A percentile compares a stretch with the other conserved stretches of the same genome.
phyloP scores from a whole-genome alignment of 768 basidiomycete genomes.

The Suillus alpinus region DNA sequence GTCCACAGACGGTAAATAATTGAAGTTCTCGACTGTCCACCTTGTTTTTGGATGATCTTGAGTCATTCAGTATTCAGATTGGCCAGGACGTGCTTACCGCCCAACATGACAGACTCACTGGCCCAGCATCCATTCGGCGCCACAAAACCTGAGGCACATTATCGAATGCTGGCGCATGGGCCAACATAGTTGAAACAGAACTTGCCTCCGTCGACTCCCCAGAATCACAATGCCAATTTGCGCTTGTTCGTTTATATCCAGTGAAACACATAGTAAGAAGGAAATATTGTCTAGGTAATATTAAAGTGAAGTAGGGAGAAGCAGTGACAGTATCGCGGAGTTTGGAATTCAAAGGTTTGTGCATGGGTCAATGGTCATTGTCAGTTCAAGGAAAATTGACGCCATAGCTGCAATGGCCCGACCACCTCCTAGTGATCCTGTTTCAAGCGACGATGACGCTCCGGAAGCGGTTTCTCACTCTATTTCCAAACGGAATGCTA shows the following conservation, averaged over 20 bases:
- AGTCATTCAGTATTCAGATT: neutral
- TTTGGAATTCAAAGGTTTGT: neutral
- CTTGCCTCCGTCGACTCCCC: too few species aligned
- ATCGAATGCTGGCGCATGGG: too few species aligned
- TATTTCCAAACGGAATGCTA: conserved; percentile 41
- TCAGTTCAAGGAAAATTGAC: neutral
- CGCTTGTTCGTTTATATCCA: too few species aligned
- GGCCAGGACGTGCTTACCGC: neutral
- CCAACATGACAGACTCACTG: too few species aligned
- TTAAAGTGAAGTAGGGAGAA: too few species aligned
- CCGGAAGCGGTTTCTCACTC: conserved; percentile 52
- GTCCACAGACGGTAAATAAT: neutral
- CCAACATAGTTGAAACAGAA: neutral
- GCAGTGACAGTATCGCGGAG: neutral
- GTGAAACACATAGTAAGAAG: too few species aligned
- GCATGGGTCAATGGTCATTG: neutral
- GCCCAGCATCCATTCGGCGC: too few species aligned
- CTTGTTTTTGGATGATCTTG: neutral
- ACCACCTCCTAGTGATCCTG: neutral
- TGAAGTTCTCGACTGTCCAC: neutral
- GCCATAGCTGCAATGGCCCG: neutral
- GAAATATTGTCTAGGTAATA: too few species aligned
- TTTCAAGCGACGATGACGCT: conserved; percentile 39
- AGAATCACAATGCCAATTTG: too few species aligned
- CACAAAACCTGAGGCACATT: neutral